Conservation (phyloP, 2,329 filamentous ascomycete species). For the Allantophomopsis cytisporea region DNA sequence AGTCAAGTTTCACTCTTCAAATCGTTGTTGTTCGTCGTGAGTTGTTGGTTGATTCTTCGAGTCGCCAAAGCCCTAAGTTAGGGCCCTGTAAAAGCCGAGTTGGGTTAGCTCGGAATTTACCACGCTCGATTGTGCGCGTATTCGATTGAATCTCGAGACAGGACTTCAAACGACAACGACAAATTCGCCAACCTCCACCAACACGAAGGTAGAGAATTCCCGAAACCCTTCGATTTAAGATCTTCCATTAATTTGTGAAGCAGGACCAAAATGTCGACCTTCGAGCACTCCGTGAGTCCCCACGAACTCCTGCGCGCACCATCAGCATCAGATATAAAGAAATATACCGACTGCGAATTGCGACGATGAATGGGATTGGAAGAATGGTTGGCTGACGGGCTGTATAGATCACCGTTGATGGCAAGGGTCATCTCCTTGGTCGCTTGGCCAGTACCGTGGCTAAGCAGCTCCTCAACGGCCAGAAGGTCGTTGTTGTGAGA, state of each 20-base stretch:
- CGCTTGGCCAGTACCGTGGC: slow-evolving; percentile 95
- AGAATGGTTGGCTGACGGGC: slow-evolving; percentile 19
- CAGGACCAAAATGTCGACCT: slow-evolving; percentile 47
- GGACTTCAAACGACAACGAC: slow-evolving; percentile 12
- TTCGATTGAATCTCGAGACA: slow-evolving; percentile 2
- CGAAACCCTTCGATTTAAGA: slow-evolving; percentile 17
- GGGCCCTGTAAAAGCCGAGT: too few species aligned
- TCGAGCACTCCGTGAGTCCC: slow-evolving; percentile 57
- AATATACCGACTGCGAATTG: too few species aligned
- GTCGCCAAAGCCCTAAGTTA: too few species aligned
- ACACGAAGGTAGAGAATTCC: slow-evolving; percentile 21
- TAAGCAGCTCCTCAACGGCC: slow-evolving; percentile 97
- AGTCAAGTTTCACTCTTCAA: too few species aligned
- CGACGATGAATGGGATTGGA: slow-evolving; percentile 2
- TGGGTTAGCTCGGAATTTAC: too few species aligned
- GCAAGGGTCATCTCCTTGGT: slow-evolving; percentile 99
- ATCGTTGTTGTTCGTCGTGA: too few species aligned
- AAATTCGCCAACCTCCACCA: slow-evolving; percentile 19
- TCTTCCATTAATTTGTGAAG: slow-evolving; percentile 18
- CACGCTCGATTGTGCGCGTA: too few species aligned
- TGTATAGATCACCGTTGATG: slow-evolving; percentile 92
- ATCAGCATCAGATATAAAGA: neutral
- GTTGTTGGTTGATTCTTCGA: too few species aligned
- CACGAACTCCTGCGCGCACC: slow-evolving; percentile 5
- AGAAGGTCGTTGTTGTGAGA: slow-evolving; percentile 99